A percentile compares a stretch with the other conserved stretches of the same genome.
These are phyloP conservation scores for Clarireedia sp. DNA, from an alignment of 2,329 filamentous ascomycete species.

Conservation along the genomic window DNA sequence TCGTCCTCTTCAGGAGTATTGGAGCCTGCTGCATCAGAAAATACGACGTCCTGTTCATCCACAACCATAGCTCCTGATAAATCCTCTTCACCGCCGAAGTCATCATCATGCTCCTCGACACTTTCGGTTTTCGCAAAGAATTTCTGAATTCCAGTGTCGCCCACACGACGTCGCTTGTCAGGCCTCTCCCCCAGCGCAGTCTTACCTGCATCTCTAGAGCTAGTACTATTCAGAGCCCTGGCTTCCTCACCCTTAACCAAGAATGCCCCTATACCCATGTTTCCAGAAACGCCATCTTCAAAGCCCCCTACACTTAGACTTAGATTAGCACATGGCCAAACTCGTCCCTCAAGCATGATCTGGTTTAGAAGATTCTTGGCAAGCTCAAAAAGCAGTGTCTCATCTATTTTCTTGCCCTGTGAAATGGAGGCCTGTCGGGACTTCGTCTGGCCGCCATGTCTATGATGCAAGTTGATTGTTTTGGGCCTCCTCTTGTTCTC, in stretches of 20 bases:
- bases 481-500: conserved; percentile 82
- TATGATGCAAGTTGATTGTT: conserved; percentile 77
- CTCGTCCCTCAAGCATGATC: conserved; percentile 65
- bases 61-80: conserved; percentile 13
- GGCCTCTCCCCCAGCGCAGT: conserved; percentile 17
- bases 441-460: conserved; percentile 63
- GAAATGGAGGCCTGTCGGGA: conserved; percentile 74
- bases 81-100: conserved; percentile 24
- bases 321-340: conserved; percentile 89
- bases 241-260: conserved; percentile 69
- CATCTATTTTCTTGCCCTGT: conserved; percentile 63
- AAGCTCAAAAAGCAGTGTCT: conserved; percentile 63
- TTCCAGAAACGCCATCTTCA: conserved; percentile 76
- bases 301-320: conserved; percentile 87
- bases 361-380: conserved; percentile 71
- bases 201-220: conserved; percentile 13
- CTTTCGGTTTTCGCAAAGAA: conserved; percentile 27
- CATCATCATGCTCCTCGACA: conserved; percentile 23
- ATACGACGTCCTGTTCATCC: conserved; percentile 13
- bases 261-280: conserved; percentile 79
- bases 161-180: conserved; percentile 28
- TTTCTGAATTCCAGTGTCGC: conserved; percentile 23
- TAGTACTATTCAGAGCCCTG: conserved; percentile 38
- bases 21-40: conserved; percentile 10
- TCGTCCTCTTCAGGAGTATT: conserved; percentile 18